phyloP scores from a whole-genome alignment of 768 basidiomycete genomes.

The Suillus hirtellus region DNA sequence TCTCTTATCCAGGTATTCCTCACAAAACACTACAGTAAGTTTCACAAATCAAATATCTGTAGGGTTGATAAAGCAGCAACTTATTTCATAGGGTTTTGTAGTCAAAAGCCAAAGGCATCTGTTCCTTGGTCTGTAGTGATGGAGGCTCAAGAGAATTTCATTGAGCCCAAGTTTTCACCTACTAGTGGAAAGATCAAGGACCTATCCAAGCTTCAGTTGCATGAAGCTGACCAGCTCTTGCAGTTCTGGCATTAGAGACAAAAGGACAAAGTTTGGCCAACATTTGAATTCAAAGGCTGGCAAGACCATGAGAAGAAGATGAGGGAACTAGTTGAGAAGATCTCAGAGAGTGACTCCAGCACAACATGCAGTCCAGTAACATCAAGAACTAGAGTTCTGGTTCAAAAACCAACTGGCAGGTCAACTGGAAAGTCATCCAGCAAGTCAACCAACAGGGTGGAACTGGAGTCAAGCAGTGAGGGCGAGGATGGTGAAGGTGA shows the following conservation, averaged over 20 bases:
- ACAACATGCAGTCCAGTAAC: neutral
- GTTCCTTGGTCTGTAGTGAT: neutral
- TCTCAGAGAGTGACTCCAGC: no score
- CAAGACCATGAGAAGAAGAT: no score
- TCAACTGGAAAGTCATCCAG: no score
- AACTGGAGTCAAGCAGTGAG: no score
- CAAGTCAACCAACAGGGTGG: no score
- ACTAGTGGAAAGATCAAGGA: neutral
- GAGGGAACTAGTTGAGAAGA: no score
- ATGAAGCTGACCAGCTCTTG: neutral
- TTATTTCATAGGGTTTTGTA: neutral
- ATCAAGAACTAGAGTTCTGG: neutral
- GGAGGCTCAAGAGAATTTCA: neutral
- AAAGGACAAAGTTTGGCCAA: no score
- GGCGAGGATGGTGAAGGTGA: no score
- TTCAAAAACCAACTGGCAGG: neutral
- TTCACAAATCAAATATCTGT: neutral
- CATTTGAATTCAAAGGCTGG: no score
- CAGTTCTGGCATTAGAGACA: no score
- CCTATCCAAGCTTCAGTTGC: neutral
- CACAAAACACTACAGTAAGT: conserved; percentile 3
- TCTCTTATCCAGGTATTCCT: neutral
- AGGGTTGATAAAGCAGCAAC: neutral
- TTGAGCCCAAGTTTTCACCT: neutral
- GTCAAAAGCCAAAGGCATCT: neutral